These are phyloP conservation scores for Yarrowia keelungensis DNA, from an alignment of 805 yeast genomes.

Conservation along the genomic window DNA sequence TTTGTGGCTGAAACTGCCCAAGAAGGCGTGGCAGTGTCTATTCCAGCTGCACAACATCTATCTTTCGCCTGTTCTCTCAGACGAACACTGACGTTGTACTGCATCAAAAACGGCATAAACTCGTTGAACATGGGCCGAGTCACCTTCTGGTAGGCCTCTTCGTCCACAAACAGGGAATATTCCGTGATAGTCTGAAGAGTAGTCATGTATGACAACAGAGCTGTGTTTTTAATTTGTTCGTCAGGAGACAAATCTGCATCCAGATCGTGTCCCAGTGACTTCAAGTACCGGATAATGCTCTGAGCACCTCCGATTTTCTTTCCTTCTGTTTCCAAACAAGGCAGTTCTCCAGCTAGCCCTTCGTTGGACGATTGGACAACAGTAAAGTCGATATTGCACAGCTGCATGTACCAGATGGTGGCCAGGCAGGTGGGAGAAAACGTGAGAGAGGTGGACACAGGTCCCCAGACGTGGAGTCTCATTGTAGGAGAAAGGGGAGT, in stretches of 20 bases:
- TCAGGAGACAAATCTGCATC: background rate
- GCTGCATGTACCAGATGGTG: constrained; percentile 43
- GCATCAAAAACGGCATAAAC: constrained; percentile 41
- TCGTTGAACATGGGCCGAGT: constrained; percentile 45
- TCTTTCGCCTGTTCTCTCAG: constrained; percentile 57
- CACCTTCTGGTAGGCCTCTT: constrained; percentile 45
- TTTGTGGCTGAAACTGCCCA: constrained; percentile 50
- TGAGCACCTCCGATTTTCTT: constrained; percentile 39
- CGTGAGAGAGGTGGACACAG: constrained; percentile 41
- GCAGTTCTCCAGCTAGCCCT: constrained; percentile 41
- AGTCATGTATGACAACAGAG: constrained; percentile 40
- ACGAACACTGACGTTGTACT: constrained; percentile 50
- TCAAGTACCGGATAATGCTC: constrained; percentile 43
- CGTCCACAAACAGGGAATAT: constrained; percentile 43
- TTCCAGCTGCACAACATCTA: constrained; percentile 20
- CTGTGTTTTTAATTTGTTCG: constrained; percentile 18
- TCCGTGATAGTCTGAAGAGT: constrained; percentile 29
- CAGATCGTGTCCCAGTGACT: constrained; percentile 15
- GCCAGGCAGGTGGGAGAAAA: constrained; percentile 47
- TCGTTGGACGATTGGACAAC: constrained; percentile 44
- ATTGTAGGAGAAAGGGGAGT: background rate
- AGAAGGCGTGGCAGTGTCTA: constrained; percentile 23
- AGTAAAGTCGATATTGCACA: constrained; percentile 12
- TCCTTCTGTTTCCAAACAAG: constrained; percentile 41
- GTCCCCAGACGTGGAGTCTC: constrained; percentile 45